Conservation (phyloP, 257 asterid genomes). For the Capsicum pubescens region DNA sequence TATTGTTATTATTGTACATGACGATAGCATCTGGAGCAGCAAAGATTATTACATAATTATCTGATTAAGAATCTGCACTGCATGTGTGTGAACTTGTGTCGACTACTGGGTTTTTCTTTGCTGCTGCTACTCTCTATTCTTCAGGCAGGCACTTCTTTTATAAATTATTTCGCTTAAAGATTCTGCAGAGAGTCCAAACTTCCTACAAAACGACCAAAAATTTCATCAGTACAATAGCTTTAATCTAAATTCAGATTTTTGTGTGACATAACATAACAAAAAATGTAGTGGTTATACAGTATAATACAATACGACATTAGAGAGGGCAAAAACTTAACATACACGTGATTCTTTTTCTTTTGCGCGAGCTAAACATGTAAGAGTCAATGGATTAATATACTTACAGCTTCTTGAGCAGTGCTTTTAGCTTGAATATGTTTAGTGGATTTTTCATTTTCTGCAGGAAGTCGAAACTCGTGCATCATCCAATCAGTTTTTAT, state of each 20-base stretch:
- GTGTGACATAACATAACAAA: background rate
- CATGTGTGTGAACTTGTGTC: slow-evolving; percentile 41
- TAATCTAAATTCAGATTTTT: background rate
- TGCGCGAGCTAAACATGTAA: no score
- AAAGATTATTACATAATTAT: slow-evolving; percentile 38
- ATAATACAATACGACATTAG: no score
- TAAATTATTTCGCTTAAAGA: slow-evolving; percentile 62
- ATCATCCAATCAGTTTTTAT: slow-evolving; percentile 97
- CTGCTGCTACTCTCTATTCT: slow-evolving; percentile 53
- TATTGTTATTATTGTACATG: background rate
- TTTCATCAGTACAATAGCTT: background rate
- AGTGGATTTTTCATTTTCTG: slow-evolving; percentile 46
- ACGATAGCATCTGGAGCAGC: background rate
- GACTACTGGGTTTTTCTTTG: slow-evolving; percentile 29
- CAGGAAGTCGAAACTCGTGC: slow-evolving; percentile 92
- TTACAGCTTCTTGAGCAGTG: slow-evolving; percentile 82
- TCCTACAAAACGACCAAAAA: slow-evolving; percentile 61
- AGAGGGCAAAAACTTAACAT: no score
- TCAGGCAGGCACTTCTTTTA: slow-evolving; percentile 52
- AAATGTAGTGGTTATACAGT: no score
- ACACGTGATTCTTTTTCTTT: no score
- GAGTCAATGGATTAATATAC: slow-evolving; percentile 18
- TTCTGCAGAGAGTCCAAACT: slow-evolving; percentile 93
- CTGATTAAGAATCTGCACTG: slow-evolving; percentile 23
- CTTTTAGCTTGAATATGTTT: slow-evolving; percentile 48